Evolutionary conservation across 257 asterid genomes (phyloP), one percentile per base, ranked within the genome.

Genomic region (Solanum bulbocastanum): DNA sequence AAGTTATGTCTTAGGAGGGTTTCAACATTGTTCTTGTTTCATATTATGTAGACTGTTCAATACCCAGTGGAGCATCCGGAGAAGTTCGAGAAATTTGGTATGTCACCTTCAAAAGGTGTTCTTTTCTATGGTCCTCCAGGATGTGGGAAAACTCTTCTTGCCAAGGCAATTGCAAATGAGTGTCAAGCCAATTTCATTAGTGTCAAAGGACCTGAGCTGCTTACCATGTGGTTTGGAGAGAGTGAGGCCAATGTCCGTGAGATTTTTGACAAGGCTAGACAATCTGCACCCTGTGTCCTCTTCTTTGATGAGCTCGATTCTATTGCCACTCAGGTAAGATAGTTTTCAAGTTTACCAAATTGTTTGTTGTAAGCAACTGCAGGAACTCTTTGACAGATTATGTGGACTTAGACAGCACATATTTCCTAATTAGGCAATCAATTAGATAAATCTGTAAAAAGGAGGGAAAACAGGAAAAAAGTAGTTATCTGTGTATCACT

Each of bases 201-300:
- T 73, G 83, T 93, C 36, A 93, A 93, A 91, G 96, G 96, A 25
- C 96, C 94, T 86, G 96, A 93, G 88, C 88, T 92, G 88, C 96
- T 93, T 82, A 93, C 96, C 73, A 93, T 93, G 96, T 93, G 96
- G 96, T 93, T 93, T 88, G 96, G 96, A 87, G 96, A 93, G 83
- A 93, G 96, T 66, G 96, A 93, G 90, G 96, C 96, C 36, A 93
- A 93, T 89, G 95, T 93, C 40, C 94, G 96, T 72, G 96, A 93
- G 88, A 93, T 93, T 60, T 93, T 93, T 88, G 95, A 93, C 89
- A 93, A 93, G 88, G 95, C 95, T 35, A 92, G 95, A 84, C 92
- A 90, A 74, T 93, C 95, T 68, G 94, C 95, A 56, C 95, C 95
- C 5, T 93, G 95, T 75, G 95, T 93, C 71, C 94, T 93, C 88